Base-by-base conservation (phyloP, 2,329 filamentous ascomycete species). In the Verruconis gallopava region DNA sequence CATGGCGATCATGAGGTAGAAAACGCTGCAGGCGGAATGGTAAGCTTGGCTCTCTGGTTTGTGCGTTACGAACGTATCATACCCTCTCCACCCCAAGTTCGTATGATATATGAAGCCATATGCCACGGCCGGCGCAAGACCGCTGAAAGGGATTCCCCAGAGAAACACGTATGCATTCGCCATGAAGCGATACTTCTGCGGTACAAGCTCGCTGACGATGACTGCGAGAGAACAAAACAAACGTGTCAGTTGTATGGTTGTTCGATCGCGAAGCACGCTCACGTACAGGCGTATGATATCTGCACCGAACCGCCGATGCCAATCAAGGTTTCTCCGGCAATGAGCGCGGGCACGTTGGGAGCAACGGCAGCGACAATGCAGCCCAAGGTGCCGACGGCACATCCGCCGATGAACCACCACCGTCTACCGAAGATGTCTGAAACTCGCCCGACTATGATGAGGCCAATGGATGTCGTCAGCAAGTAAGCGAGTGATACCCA, bases 371-470 rank as follows among this genome's bases (percentile, higher is more conserved):
- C 43, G 15, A 51, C 48, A 20, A 51, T 48, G 21, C 44, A 44
- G 3, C 49, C 49, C 11, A 50, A 3, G 11, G 44, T 44, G 19
- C 47, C 47, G 13, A 51, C 30, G 2, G 40, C 42, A 45, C 44
- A 44, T 6, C 49, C 49, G 20, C 43, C 44, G 21, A 51, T 47
- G 43, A 50, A 51, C 32, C 46, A 46, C 46, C 47, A 50, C 17
- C 49, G 40, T 32, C 47, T 46, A 44, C 48, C 50, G 37, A 51
- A 51, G 2, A 51, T 25, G 44, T 51, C 49, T 13, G 57, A 57
- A 5, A 60, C 43, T 0, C 57, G 51, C n/a, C 50, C 50, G 1
- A 52, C 50, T 17, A 52, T 35, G 35, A 49, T 48, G 2, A 50
- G 38, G 4, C 48, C 48, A 35, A 52, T 37, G 3, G 49, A 48